These are phyloP conservation scores for Suillus subalutaceus DNA, from an alignment of 768 basidiomycete species.

Conservation along the genomic window DNA sequence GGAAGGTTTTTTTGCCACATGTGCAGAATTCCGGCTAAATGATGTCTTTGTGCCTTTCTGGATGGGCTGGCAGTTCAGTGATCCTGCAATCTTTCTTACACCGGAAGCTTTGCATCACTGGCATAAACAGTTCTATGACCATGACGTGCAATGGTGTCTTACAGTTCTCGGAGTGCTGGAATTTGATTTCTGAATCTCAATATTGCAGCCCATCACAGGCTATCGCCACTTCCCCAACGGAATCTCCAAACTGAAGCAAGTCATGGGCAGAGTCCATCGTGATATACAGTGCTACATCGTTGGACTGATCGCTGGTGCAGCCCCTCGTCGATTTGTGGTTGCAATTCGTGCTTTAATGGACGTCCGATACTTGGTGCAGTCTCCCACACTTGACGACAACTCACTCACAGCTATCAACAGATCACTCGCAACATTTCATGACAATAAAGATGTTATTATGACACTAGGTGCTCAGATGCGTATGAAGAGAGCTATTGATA, in stretches of 20 bases:
- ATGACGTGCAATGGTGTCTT: slow-evolving; percentile 37
- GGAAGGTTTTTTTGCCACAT: neutral
- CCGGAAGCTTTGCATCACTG: neutral
- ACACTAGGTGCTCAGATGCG: slow-evolving; percentile 9
- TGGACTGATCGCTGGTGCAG: neutral
- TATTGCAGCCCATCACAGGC: slow-evolving; percentile 33
- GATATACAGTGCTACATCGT: too few relatives aligned
- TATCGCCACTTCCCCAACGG: slow-evolving; percentile 41
- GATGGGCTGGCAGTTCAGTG: neutral
- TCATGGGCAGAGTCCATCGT: too few relatives aligned
- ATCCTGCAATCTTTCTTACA: slow-evolving; percentile 4
- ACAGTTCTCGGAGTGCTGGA: slow-evolving; percentile 32
- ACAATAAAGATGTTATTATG: slow-evolving; percentile 37
- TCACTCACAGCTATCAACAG: slow-evolving; percentile 21
- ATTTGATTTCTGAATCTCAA: slow-evolving; percentile 11
- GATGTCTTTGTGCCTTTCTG: neutral
- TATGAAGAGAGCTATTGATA: too few relatives aligned
- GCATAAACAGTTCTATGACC: neutral
- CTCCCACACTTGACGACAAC: neutral
- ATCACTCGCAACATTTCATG: slow-evolving; percentile 35
- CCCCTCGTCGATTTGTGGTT: neutral
- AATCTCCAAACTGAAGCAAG: slow-evolving; percentile 18
- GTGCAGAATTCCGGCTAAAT: neutral
- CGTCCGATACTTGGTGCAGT: neutral
- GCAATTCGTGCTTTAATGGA: neutral